Evolutionary conservation across 345 rosid genomes (phyloP).

Genomic region (Gossypium ekmanianum): DNA sequence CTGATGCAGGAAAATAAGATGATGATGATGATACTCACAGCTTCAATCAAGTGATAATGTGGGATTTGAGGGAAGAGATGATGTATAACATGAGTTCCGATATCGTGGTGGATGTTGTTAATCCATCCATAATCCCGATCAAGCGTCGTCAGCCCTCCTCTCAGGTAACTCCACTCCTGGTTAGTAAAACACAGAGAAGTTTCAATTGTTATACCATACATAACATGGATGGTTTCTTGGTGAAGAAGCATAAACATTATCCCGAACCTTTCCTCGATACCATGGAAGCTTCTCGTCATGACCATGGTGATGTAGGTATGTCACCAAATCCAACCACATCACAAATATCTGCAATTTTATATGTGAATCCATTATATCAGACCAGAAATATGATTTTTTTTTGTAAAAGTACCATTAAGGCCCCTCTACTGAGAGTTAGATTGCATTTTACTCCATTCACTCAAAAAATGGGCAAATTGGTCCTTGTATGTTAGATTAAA

Average conservation of each 20-base stretch:
- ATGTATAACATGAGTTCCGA: slow-evolving; percentile 92
- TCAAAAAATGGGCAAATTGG: too few relatives aligned
- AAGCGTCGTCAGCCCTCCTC: slow-evolving; percentile 91
- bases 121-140: slow-evolving; percentile 85
- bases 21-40: slow-evolving; percentile 41
- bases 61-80: slow-evolving; percentile 98
- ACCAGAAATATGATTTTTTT: background rate
- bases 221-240: background rate
- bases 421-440: too few relatives aligned
- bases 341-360: slow-evolving; percentile 50
- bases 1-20: background rate
- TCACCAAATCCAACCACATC: slow-evolving; percentile 81
- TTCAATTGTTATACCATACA: background rate
- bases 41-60: slow-evolving; percentile 85
- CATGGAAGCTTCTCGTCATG: slow-evolving; percentile 81
- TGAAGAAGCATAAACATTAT: background rate
- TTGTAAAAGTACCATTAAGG: too few relatives aligned
- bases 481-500: too few relatives aligned
- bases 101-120: slow-evolving; percentile 91
- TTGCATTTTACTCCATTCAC: too few relatives aligned
- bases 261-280: slow-evolving; percentile 82
- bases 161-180: slow-evolving; percentile 89
- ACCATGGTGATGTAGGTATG: slow-evolving; percentile 92
- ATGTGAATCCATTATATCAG: background rate
- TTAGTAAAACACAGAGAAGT: background rate